phyloP scores from a whole-genome alignment of 1,284 basidiomycete genomes.

The Leccinum pachyderme region DNA sequence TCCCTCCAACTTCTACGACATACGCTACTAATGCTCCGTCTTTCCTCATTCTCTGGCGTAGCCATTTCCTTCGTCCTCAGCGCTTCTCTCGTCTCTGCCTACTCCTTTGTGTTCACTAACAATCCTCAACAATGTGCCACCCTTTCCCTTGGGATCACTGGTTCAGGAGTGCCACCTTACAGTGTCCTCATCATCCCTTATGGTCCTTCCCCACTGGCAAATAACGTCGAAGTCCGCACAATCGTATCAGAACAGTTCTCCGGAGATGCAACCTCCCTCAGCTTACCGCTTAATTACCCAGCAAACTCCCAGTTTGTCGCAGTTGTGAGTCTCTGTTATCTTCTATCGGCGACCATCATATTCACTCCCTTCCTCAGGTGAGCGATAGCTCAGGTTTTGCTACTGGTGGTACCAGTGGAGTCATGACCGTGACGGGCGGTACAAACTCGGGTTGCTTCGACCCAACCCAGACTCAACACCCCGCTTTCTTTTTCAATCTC shows the following conservation, averaged over 20 bases:
- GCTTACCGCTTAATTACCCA: slow-evolving; percentile 65
- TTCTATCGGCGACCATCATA: not conserved
- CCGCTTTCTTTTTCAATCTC: slow-evolving; percentile 59
- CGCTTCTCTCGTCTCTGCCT: slow-evolving; percentile 3
- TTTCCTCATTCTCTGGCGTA: not conserved
- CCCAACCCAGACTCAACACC: slow-evolving; percentile 42
- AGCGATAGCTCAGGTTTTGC: slow-evolving; percentile 49
- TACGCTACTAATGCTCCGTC: not conserved
- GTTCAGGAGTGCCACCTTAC: slow-evolving; percentile 52
- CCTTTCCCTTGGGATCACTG: slow-evolving; percentile 52
- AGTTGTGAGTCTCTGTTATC: slow-evolving; percentile 54
- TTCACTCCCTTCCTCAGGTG: slow-evolving; percentile 19
- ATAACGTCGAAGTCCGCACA: slow-evolving; percentile 29
- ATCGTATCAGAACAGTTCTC: not conserved
- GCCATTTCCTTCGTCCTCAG: slow-evolving; percentile 16
- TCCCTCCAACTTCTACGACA: not conserved
- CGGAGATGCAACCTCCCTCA: slow-evolving; percentile 29
- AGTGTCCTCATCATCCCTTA: slow-evolving; percentile 43
- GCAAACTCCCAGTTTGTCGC: slow-evolving; percentile 68
- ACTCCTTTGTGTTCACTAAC: slow-evolving; percentile 57
- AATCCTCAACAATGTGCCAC: slow-evolving; percentile 63
- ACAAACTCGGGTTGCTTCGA: slow-evolving; percentile 60
- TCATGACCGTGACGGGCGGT: slow-evolving; percentile 51
- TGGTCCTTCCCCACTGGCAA: slow-evolving; percentile 57
- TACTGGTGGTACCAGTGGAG: slow-evolving; percentile 69